These are phyloP conservation scores for Fusarium foetens DNA, from an alignment of 2,329 filamentous ascomycete species.

Conservation along the genomic window DNA sequence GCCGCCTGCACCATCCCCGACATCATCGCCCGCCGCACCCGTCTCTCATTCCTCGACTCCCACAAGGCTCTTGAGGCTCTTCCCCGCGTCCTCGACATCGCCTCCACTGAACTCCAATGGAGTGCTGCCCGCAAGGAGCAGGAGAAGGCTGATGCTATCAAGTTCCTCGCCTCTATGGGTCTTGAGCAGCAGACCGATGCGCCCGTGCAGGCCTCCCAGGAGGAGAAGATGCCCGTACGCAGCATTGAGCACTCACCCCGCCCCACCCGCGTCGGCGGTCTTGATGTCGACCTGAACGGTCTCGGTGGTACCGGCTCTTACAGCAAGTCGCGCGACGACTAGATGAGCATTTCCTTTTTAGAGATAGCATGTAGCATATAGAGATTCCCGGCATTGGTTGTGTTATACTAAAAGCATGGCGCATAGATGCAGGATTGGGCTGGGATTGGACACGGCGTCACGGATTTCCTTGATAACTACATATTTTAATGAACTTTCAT, in stretches of 20 bases:
- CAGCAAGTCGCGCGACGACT: conserved; percentile 24
- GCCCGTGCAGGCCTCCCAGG: not conserved
- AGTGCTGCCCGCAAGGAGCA: conserved; percentile 64
- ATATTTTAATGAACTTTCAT: conserved; percentile 13
- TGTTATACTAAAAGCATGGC: conserved; percentile 26
- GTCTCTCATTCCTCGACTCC: conserved; percentile 80
- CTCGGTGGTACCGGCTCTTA: conserved; percentile 21
- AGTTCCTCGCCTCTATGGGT: conserved; percentile 59
- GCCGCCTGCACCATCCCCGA: conserved; percentile 78
- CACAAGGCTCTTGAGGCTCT: conserved; percentile 75
- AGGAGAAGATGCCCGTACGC: conserved; percentile 21
- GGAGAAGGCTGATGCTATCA: conserved; percentile 64
- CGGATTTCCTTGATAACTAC: conserved; percentile 10
- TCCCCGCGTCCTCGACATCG: conserved; percentile 76
- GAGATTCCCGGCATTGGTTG: conserved; percentile 19
- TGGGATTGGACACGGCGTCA: conserved; percentile 9
- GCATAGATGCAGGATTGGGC: conserved; percentile 9
- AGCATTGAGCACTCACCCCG: conserved; percentile 7
- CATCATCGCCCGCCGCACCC: conserved; percentile 75
- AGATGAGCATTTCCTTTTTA: not conserved
- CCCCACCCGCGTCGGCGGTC: conserved; percentile 19
- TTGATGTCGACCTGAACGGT: conserved; percentile 30
- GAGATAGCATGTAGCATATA: conserved; percentile 28
- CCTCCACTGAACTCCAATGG: conserved; percentile 77
- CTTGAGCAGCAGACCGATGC: conserved; percentile 44